A percentile compares a stretch with the other conserved stretches of the same genome.
Evolutionary conservation across 495 filamentous ascomycete species (phyloP).

Genomic region (Baudoinia panamericana): DNA sequence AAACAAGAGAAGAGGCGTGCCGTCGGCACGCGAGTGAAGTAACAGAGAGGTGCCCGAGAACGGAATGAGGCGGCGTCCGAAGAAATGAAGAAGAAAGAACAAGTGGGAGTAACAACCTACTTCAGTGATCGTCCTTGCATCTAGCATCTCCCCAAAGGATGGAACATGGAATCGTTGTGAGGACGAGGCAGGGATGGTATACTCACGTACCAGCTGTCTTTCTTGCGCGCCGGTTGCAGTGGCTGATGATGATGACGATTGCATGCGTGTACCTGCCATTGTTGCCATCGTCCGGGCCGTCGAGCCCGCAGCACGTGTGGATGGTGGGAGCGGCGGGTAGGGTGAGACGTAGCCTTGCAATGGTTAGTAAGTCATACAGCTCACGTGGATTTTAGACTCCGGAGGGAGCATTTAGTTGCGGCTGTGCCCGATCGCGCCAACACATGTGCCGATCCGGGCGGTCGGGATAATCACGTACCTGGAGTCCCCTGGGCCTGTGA

Average conservation of each 20-base stretch:
- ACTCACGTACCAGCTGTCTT: slow-evolving; percentile 5
- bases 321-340: slow-evolving; percentile 4
- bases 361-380: background rate
- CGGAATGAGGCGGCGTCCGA: background rate
- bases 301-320: background rate
- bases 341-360: slow-evolving; percentile 7
- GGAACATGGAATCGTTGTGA: background rate
- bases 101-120: slow-evolving; percentile 2
- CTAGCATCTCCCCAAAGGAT: background rate
- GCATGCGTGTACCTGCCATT: background rate
- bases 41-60: background rate
- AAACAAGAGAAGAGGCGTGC: background rate
- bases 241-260: slow-evolving; percentile 1
- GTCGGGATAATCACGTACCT: slow-evolving; percentile 4
- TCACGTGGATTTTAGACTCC: background rate
- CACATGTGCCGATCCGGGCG: too few relatives aligned
- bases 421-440: too few relatives aligned
- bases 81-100: background rate
- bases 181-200: background rate
- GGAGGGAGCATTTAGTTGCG: background rate
- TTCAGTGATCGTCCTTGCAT: slow-evolving; percentile 3
- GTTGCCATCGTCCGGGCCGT: background rate
- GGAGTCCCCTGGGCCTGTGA: background rate
- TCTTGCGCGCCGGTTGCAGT: background rate
- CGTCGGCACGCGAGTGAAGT: background rate